These are phyloP conservation scores for Plicaturopsis crispa DNA, from an alignment of 768 basidiomycete genomes.

Conservation along the genomic window DNA sequence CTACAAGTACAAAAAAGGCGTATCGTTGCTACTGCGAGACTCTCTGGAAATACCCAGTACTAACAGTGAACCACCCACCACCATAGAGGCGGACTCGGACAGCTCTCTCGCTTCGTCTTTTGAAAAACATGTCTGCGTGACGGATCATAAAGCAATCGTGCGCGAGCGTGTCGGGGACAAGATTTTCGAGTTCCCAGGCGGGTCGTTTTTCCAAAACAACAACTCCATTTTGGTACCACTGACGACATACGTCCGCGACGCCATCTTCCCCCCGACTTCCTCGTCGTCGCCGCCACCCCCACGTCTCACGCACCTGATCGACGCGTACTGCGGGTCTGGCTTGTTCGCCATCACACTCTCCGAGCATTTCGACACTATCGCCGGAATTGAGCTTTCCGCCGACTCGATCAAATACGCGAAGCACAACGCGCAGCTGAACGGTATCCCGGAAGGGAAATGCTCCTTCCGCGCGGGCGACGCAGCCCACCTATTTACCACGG, in stretches of 20 bases:
- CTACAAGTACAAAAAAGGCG: constrained; percentile 75
- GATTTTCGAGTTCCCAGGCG: constrained; percentile 79
- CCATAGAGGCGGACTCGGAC: constrained; percentile 13
- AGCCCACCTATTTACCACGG: constrained; percentile 71
- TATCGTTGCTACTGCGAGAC: constrained; percentile 86
- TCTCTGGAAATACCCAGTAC: constrained; percentile 37
- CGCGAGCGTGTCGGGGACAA: constrained; percentile 79
- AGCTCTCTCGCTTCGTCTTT: constrained; percentile 10
- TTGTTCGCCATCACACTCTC: constrained; percentile 84
- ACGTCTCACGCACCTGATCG: constrained; percentile 79
- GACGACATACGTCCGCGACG: constrained; percentile 73
- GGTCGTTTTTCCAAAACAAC: constrained; percentile 99
- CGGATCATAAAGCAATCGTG: constrained; percentile 71
- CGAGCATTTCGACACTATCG: constrained; percentile 62
- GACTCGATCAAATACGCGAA: constrained; percentile 66
- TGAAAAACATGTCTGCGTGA: constrained; percentile 70
- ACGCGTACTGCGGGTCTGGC: constrained; percentile 89
- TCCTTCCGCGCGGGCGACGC: constrained; percentile 78
- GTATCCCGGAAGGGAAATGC: constrained; percentile 46
- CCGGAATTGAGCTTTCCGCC: constrained; percentile 81
- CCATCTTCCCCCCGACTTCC: constrained; percentile 42
- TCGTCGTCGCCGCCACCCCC: constrained; percentile 9
- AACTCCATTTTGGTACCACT: constrained; percentile 83
- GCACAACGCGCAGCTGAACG: constrained; percentile 59
- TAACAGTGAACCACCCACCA: constrained; percentile 5